These are phyloP conservation scores for Amylostereum areolatum DNA, from an alignment of 1,284 basidiomycete genomes.

Conservation along the genomic window DNA sequence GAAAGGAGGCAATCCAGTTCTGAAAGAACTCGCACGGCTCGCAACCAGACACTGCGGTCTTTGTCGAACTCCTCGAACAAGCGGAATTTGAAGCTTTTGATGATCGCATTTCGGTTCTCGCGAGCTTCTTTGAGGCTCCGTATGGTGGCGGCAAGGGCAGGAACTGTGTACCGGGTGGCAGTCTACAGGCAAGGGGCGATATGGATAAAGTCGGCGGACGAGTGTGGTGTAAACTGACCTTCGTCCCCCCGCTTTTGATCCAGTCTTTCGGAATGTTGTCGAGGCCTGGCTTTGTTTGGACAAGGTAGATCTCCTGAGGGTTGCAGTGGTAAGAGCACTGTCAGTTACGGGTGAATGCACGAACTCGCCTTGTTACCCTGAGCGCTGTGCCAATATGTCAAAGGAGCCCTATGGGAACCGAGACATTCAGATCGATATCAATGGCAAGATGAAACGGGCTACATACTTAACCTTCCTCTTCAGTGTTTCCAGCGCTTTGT, in stretches of 20 bases:
- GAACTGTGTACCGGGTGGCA: conserved; percentile 71
- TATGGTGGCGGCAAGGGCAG: conserved; percentile 64
- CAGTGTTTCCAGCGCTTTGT: conserved; percentile 56
- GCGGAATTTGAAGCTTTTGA: conserved; percentile 79
- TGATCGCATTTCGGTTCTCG: conserved; percentile 74
- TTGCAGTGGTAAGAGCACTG: not conserved
- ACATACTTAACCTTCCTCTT: conserved; percentile 53
- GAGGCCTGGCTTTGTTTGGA: conserved; percentile 60
- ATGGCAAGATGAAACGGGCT: conserved; percentile 6
- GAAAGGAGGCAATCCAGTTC: conserved; percentile 94
- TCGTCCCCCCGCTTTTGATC: conserved; percentile 79
- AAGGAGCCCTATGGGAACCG: conserved; percentile 33
- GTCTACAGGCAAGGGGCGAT: conserved; percentile 36
- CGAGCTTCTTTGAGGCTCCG: conserved; percentile 86
- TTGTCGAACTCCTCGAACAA: conserved; percentile 83
- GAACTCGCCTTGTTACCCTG: conserved; percentile 66
- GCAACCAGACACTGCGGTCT: conserved; percentile 76
- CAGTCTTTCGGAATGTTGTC: conserved; percentile 76
- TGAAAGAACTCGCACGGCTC: conserved; percentile 72
- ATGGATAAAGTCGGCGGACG: not conserved
- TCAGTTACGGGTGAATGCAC: not conserved
- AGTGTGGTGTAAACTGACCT: conserved; percentile 37
- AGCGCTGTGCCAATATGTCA: conserved; percentile 82
- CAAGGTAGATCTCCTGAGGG: conserved; percentile 78
- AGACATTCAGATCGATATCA: not conserved